These are phyloP conservation scores for Calendula officinalis DNA, from an alignment of 129 eudicot genomes.

Conservation along the genomic window DNA sequence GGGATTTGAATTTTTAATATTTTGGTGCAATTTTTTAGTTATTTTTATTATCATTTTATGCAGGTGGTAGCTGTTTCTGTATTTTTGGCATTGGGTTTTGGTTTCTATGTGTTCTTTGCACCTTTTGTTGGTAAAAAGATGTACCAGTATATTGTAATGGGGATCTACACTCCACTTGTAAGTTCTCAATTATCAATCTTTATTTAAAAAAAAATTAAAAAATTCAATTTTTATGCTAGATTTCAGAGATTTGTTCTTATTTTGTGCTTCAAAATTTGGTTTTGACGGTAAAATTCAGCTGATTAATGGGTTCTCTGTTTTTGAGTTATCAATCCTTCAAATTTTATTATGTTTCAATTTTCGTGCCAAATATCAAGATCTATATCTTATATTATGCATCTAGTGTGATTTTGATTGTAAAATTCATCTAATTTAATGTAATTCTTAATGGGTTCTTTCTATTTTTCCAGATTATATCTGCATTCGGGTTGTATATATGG, in stretches of 20 bases:
- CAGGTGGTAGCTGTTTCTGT: conserved; percentile 99
- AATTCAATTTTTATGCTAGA: conserved; percentile 1
- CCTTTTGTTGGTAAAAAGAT: conserved; percentile 94
- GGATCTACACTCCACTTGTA: conserved; percentile 96
- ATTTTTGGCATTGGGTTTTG: conserved; percentile 97
- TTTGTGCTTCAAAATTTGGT: conserved; percentile 21
- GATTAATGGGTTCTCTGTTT: conserved; percentile 19
- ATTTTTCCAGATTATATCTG: conserved; percentile 53
- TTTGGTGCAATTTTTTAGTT: neutral
- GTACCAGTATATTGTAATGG: conserved; percentile 89
- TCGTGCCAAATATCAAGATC: too few relatives aligned
- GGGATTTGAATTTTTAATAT: conserved; percentile 3
- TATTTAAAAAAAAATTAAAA: neutral
- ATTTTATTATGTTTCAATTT: too few relatives aligned
- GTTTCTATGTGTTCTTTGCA: conserved; percentile 98
- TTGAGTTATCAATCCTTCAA: neutral
- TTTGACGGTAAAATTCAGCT: conserved; percentile 16
- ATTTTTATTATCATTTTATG: conserved; percentile 4
- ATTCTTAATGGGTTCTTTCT: neutral
- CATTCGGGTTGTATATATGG: conserved; percentile 90
- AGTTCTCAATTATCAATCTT: conserved; percentile 34
- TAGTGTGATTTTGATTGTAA: too few relatives aligned
- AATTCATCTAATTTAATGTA: neutral
- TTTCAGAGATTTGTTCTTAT: conserved; percentile 53
- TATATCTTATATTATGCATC: too few relatives aligned